phyloP scores from a whole-genome alignment of 164 flowering plant species.

The Berberis vulgaris region DNA sequence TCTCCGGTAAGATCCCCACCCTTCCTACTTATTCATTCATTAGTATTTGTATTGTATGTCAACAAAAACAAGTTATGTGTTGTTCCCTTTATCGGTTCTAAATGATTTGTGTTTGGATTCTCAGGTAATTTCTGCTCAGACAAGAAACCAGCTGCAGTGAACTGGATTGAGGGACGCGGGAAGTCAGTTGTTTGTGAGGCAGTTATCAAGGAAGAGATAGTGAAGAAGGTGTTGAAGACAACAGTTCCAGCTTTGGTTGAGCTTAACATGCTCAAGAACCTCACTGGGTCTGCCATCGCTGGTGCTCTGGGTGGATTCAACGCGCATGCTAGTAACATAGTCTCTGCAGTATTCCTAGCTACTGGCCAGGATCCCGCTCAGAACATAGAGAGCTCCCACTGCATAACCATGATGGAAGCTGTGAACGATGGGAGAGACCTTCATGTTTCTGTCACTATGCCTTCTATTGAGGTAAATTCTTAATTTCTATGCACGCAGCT shows the following conservation, averaged over 20 bases:
- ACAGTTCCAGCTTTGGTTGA: constrained; percentile 69
- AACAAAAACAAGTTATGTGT: too few relatives aligned
- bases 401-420: constrained; percentile 91
- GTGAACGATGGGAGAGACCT: constrained; percentile 69
- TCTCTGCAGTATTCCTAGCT: constrained; percentile 73
- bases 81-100: not conserved
- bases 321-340: constrained; percentile 84
- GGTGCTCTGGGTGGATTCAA: constrained; percentile 86
- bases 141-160: constrained; percentile 79
- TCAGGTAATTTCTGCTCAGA: constrained; percentile 56
- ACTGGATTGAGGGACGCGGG: constrained; percentile 90
- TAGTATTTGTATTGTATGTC: too few relatives aligned
- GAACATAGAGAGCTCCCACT: constrained; percentile 83
- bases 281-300: constrained; percentile 78
- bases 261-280: constrained; percentile 84
- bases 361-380: constrained; percentile 96
- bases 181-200: constrained; percentile 88
- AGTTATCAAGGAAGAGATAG: constrained; percentile 63
- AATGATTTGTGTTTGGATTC: not conserved
- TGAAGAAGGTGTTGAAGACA: constrained; percentile 68
- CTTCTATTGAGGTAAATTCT: constrained; percentile 61
- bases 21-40: not conserved
- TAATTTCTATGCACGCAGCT: not conserved
- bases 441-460: constrained; percentile 81
- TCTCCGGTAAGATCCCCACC: constrained; percentile 44